Percentiles rank a stretch among this genome's conserved stretches.
These are phyloP conservation scores for Penicillium subrubescens DNA, from an alignment of 495 filamentous ascomycete genomes.

Conservation along the genomic window DNA sequence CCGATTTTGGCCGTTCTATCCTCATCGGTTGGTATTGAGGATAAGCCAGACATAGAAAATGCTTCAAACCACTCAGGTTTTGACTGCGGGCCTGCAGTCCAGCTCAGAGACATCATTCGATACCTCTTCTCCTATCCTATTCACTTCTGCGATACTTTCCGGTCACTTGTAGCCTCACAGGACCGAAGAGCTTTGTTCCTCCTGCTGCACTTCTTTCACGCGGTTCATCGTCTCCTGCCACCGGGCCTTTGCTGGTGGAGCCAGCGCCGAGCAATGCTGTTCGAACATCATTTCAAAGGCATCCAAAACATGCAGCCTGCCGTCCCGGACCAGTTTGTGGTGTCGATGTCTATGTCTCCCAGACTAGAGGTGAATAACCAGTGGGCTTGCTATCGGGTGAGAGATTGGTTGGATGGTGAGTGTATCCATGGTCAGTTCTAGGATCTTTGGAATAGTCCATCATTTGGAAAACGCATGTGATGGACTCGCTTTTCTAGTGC, in stretches of 20 bases:
- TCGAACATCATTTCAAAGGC: neutral
- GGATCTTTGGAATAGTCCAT: neutral
- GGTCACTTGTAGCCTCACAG: neutral
- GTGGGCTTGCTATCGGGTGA: neutral
- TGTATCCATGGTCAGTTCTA: neutral
- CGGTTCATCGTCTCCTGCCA: neutral
- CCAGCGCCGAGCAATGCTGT: neutral
- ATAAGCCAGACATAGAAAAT: neutral
- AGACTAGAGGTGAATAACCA: neutral
- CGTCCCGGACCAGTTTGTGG: neutral
- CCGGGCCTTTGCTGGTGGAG: neutral
- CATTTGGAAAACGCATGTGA: too few relatives aligned
- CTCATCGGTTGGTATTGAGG: neutral
- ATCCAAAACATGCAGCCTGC: neutral
- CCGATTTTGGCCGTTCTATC: neutral
- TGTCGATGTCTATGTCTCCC: neutral
- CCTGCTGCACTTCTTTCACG: neutral
- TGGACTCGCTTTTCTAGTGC: too few relatives aligned
- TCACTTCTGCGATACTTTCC: neutral
- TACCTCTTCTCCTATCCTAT: neutral
- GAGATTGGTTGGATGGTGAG: neutral
- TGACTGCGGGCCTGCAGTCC: neutral
- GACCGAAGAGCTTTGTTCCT: neutral
- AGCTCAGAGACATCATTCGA: neutral
- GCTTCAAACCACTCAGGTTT: neutral